Conservation (phyloP, 495 filamentous ascomycete genomes). For the Podospora pseudocomata region DNA sequence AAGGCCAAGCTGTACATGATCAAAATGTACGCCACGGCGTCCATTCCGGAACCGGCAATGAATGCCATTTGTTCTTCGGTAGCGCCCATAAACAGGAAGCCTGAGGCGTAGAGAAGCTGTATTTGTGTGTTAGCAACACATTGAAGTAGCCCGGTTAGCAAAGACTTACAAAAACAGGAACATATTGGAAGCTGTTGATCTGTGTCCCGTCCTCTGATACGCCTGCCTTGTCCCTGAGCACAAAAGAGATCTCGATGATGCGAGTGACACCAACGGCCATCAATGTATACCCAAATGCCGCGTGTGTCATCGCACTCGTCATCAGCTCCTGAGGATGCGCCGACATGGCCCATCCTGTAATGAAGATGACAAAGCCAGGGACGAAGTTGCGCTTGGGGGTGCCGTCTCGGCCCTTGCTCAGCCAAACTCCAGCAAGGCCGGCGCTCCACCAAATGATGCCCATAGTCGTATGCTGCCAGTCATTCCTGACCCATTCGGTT, state of each 20-base stretch:
- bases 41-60: slow-evolving; percentile 66
- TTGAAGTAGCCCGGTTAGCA: no score
- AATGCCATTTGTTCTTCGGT: slow-evolving; percentile 93
- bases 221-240: slow-evolving; percentile 66
- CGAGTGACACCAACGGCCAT: slow-evolving; percentile 84
- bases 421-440: slow-evolving; percentile 86
- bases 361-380: slow-evolving; percentile 80
- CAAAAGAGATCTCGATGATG: slow-evolving; percentile 88
- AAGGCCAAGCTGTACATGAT: slow-evolving; percentile 88
- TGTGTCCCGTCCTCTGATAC: slow-evolving; percentile 54
- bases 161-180: slow-evolving; percentile 79
- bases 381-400: slow-evolving; percentile 87
- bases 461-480: slow-evolving; percentile 97
- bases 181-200: slow-evolving; percentile 85
- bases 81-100: slow-evolving; percentile 95
- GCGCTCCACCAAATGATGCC: slow-evolving; percentile 97
- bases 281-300: slow-evolving; percentile 90
- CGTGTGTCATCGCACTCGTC: slow-evolving; percentile 85
- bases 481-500: slow-evolving; percentile 81
- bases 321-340: slow-evolving; percentile 77
- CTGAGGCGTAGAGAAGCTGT: slow-evolving; percentile 88
- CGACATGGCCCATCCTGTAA: slow-evolving; percentile 95
- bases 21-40: slow-evolving; percentile 86
- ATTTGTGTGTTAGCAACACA: slow-evolving; percentile 1
- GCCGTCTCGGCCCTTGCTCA: slow-evolving; percentile 79